phyloP scores from a whole-genome alignment of 1,284 basidiomycete species.

The Moniliella sp. region DNA sequence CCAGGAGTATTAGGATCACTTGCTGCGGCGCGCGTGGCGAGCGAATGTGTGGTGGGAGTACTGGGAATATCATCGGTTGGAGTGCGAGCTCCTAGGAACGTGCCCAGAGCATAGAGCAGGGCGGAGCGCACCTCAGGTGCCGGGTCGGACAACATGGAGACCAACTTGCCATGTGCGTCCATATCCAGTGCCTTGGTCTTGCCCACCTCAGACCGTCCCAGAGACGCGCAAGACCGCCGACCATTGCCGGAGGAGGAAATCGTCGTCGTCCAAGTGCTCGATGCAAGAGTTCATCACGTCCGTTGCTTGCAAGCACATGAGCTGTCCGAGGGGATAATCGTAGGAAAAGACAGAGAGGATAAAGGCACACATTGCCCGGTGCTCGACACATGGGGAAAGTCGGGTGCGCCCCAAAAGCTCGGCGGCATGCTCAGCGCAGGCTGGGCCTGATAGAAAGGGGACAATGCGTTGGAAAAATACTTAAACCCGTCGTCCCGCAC shows the following conservation, averaged over 20 bases:
- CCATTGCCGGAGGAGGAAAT: conserved; percentile 84
- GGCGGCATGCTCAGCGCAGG: too few relatives aligned
- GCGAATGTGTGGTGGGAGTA: too few relatives aligned
- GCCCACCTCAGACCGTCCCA: conserved; percentile 85
- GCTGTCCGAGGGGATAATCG: conserved; percentile 65
- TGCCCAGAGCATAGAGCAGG: conserved; percentile 72
- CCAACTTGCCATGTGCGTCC: conserved; percentile 65
- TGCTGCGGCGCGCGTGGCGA: too few relatives aligned
- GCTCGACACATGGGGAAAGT: conserved; percentile 62
- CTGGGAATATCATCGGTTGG: conserved; percentile 12
- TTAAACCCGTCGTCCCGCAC: conserved; percentile 44
- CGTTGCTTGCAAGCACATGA: conserved; percentile 54
- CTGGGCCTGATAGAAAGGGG: conserved; percentile 10
- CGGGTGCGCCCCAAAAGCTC: conserved; percentile 4
- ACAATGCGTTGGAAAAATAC: conserved; percentile 29
- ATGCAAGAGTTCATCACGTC: conserved; percentile 75
- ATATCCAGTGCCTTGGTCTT: conserved; percentile 63
- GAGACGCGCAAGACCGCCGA: conserved; percentile 75
- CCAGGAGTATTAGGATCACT: too few relatives aligned
- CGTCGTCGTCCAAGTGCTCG: conserved; percentile 57
- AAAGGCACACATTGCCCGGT: conserved; percentile 96
- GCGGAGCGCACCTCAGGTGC: conserved; percentile 81
- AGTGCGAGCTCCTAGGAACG: conserved; percentile 73
- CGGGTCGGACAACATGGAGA: conserved; percentile 60
- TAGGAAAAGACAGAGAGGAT: conserved; percentile 78